Base-by-base conservation (phyloP, 2,329 filamentous ascomycete genomes). In the Microsporum audouinii region DNA sequence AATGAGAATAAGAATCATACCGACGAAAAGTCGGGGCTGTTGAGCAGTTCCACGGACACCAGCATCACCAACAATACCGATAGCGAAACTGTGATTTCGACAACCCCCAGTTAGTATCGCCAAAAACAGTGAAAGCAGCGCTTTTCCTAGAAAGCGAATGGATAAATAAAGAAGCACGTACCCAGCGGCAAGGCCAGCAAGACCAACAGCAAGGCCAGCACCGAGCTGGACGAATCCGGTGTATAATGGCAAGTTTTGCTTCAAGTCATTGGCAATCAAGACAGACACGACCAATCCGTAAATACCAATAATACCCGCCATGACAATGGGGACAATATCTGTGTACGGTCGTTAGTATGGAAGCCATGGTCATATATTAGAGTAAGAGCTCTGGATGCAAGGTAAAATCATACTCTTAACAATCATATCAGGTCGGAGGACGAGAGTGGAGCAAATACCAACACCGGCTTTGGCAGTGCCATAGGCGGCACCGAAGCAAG, bases 231-330 rank as follows among this genome's bases (percentile, higher is more conserved):
- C 89, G 79, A 92, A 91, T 63, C 87, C 86, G 61, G 88, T 90
- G 70, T 87, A 92, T 64, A 94, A 82, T 63, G 88, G 81, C 64
- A 88, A 78, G 66, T 84, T 74, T 77, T 92, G 88, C 69, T 80
- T 82, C 66, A 94, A 80, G 70, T 84, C 85, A 75, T 90, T 88
- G 72, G 89, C 91, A 73, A 94, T 90, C 71, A 94, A 79, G 75
- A 94, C 89, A 17, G 89, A 91, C 64, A 92, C 88, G 78, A 94
- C 89, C 67, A 94, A 84, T 71, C 89, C 89, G 80, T 94, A 99
- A 78, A 99, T 97, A 88, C 90, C 94, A 79, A 99, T 97, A 79
- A 99, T 99, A 97, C 94, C 94, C 83, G 94, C 94, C 94, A 99
- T 99, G 86, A 99, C 96, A 79, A 97, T 94, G 76, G 94, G 94